A percentile compares a stretch with the other conserved stretches of the same genome.
Evolutionary conservation across 2,329 filamentous ascomycete species (phyloP).

Genomic region (Colletotrichum echinochloae): DNA sequence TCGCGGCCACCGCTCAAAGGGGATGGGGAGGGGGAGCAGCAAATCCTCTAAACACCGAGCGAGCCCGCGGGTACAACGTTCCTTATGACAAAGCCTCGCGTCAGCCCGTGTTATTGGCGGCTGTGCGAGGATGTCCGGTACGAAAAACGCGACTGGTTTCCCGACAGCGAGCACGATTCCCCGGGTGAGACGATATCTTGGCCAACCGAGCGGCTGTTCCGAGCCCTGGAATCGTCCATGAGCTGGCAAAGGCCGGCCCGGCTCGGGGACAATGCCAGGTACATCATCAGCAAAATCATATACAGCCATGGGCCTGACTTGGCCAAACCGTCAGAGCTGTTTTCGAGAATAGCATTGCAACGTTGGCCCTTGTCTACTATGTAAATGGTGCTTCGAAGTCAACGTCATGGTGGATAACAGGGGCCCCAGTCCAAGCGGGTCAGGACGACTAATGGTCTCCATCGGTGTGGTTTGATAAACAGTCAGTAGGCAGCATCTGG

Average conservation of each 20-base stretch:
- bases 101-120: background rate
- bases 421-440: conserved; percentile 20
- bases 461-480: conserved; percentile 16
- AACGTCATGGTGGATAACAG: conserved; percentile 18
- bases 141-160: background rate
- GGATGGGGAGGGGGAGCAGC: background rate
- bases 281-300: background rate
- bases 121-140: background rate
- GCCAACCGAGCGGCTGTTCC: background rate
- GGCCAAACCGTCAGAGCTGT: background rate
- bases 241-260: background rate
- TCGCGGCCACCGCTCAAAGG: background rate
- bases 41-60: background rate
- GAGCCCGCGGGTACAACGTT: background rate
- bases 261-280: background rate
- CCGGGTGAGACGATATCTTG: background rate
- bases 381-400: background rate
- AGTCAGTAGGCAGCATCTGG: conserved; percentile 10
- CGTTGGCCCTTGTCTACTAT: conserved; percentile 4
- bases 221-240: background rate
- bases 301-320: background rate
- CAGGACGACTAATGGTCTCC: conserved; percentile 20
- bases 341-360: conserved; percentile 1
- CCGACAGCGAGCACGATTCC: background rate
- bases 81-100: background rate